Evolutionary conservation across 1,284 basidiomycete genomes (phyloP).

Genomic region (Fomitiporia mediterranea): DNA sequence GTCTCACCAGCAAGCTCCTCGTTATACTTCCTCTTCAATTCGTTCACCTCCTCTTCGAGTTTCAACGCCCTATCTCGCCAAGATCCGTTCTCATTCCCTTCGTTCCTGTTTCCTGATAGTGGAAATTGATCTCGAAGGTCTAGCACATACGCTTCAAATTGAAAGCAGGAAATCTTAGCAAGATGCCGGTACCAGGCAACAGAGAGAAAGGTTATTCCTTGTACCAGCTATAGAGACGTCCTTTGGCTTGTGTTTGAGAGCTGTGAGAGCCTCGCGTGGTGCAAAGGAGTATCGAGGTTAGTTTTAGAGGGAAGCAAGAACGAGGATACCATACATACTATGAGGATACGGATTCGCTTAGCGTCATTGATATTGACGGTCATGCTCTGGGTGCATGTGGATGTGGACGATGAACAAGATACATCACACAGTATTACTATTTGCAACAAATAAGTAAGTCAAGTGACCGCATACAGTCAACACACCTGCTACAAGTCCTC

Average conservation of each 20-base stretch:
- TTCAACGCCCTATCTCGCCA: conserved; percentile 16
- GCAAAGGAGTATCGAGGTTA: neutral
- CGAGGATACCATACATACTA: neutral
- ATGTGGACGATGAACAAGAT: neutral
- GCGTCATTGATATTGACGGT: neutral
- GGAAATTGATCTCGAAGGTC: conserved; percentile 13
- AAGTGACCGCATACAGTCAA: neutral
- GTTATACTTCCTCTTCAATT: conserved; percentile 14
- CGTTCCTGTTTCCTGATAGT: neutral
- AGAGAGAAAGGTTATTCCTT: neutral
- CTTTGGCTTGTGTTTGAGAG: conserved; percentile 9
- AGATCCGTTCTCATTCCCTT: neutral
- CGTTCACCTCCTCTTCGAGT: conserved; percentile 12
- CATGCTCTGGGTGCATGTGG: neutral
- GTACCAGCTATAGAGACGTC: conserved; percentile 6
- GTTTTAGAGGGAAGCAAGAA: neutral
- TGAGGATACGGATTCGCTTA: neutral
- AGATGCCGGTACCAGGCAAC: neutral
- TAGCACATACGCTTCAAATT: conserved; percentile 7
- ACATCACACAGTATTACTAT: too few relatives aligned
- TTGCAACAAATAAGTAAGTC: too few relatives aligned
- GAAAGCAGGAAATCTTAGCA: neutral
- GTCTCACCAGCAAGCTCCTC: conserved; percentile 8
- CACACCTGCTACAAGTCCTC: too few relatives aligned
- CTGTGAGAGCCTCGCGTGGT: conserved; percentile 4